Conservation (phyloP, 345 rosid genomes). For the Cardamine occulta region DNA sequence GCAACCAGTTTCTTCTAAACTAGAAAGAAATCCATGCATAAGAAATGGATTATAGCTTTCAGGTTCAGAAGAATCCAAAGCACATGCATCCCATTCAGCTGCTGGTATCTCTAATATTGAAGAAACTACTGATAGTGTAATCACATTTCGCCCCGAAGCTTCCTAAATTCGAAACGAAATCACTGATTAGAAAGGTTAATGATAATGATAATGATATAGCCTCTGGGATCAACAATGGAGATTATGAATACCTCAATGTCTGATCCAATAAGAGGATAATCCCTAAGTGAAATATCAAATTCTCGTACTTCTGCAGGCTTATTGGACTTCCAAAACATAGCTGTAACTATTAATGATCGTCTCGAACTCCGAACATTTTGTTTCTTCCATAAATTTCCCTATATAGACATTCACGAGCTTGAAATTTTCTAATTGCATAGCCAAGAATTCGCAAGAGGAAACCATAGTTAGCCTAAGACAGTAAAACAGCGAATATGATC, state of each 20-base stretch:
- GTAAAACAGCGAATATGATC: neutral
- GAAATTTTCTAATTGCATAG: neutral
- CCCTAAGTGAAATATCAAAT: constrained; percentile 54
- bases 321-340: constrained; percentile 79
- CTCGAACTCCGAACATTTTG: constrained; percentile 36
- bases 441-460: neutral
- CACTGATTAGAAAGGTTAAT: neutral
- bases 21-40: constrained; percentile 73
- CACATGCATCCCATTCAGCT: constrained; percentile 83
- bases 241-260: constrained; percentile 56
- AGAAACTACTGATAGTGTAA: constrained; percentile 65
- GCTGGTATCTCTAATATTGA: constrained; percentile 71
- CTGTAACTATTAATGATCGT: constrained; percentile 48
- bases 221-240: constrained; percentile 13
- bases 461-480: neutral
- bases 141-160: constrained; percentile 42
- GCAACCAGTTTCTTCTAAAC: constrained; percentile 76
- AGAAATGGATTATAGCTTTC: constrained; percentile 81
- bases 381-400: constrained; percentile 53
- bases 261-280: constrained; percentile 56
- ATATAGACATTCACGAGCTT: constrained; percentile 8
- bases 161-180: constrained; percentile 49
- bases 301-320: constrained; percentile 54
- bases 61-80: constrained; percentile 70
- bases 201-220: neutral